phyloP scores from a whole-genome alignment of 1,139 yeast genomes.

The Scheffersomyces quercinus region DNA sequence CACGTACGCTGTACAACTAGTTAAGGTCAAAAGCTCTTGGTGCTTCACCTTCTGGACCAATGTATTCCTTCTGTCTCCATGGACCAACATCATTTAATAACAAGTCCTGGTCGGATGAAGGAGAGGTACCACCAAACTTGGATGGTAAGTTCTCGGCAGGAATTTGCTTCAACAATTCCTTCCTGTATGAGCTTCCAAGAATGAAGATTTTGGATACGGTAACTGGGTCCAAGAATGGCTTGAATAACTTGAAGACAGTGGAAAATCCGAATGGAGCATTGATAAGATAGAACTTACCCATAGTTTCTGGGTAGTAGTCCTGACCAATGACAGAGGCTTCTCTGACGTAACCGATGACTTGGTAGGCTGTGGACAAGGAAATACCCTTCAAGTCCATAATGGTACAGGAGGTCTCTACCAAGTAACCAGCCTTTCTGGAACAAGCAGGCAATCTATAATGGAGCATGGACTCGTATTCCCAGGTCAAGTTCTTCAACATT shows the following conservation, averaged over 20 bases:
- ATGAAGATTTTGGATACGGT: slow-evolving; percentile 96
- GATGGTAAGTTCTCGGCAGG: slow-evolving; percentile 90
- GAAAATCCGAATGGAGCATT: slow-evolving; percentile 98
- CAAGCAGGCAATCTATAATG: slow-evolving; percentile 89
- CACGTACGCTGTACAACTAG: not conserved
- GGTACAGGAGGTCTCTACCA: slow-evolving; percentile 95
- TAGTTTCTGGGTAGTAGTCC: slow-evolving; percentile 98
- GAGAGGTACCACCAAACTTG: slow-evolving; percentile 84
- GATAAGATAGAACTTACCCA: slow-evolving; percentile 95
- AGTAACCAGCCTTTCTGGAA: slow-evolving; percentile 73
- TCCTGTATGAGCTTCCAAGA: slow-evolving; percentile 73
- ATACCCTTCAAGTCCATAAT: slow-evolving; percentile 94
- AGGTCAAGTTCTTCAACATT: slow-evolving; percentile 91
- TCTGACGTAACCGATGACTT: slow-evolving; percentile 83
- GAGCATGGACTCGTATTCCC: slow-evolving; percentile 95
- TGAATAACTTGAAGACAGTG: slow-evolving; percentile 86
- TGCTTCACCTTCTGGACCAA: slow-evolving; percentile 87
- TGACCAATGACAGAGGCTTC: slow-evolving; percentile 95
- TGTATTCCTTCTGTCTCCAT: slow-evolving; percentile 86
- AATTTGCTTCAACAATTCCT: slow-evolving; percentile 85
- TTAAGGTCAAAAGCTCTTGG: slow-evolving; percentile 50
- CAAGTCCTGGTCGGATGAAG: slow-evolving; percentile 72
- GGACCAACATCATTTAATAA: slow-evolving; percentile 93
- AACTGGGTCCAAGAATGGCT: slow-evolving; percentile 94
- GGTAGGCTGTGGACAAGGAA: slow-evolving; percentile 77